A percentile compares a stretch with the other conserved stretches of the same genome.
Evolutionary conservation across 768 basidiomycete species (phyloP).

Genomic region (Baorangia bicolor): DNA sequence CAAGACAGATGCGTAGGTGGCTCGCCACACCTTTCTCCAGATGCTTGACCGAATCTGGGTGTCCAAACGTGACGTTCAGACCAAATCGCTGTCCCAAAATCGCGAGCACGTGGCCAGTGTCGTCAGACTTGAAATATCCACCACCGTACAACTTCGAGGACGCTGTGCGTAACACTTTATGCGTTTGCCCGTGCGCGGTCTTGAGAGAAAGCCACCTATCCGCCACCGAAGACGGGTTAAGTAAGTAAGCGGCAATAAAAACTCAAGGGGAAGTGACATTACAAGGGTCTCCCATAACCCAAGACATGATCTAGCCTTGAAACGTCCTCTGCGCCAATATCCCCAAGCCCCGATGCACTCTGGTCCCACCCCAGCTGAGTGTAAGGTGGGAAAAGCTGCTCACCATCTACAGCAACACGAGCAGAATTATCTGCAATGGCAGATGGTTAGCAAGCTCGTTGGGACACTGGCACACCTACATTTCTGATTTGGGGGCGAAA

Average conservation of each 20-base stretch:
- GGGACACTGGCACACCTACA: neutral
- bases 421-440: neutral
- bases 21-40: constrained; percentile 8
- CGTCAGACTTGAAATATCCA: neutral
- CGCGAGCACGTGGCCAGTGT: neutral
- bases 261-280: neutral
- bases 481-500: neutral
- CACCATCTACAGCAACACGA: neutral
- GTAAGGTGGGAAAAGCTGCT: neutral
- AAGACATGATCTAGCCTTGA: neutral
- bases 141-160: neutral
- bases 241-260: neutral
- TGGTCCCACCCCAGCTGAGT: neutral
- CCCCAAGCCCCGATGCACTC: neutral
- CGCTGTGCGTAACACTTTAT: neutral
- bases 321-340: neutral
- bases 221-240: neutral
- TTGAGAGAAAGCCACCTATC: neutral
- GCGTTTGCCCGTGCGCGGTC: neutral
- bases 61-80: neutral
- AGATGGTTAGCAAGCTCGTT: neutral
- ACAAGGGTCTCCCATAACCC: neutral
- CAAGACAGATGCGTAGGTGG: constrained; percentile 11
- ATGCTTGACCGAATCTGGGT: constrained; percentile 1
- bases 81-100: constrained; percentile 1